Base-by-base conservation (phyloP, 2,329 filamentous ascomycete species). In the Aspergillus intermedius region DNA sequence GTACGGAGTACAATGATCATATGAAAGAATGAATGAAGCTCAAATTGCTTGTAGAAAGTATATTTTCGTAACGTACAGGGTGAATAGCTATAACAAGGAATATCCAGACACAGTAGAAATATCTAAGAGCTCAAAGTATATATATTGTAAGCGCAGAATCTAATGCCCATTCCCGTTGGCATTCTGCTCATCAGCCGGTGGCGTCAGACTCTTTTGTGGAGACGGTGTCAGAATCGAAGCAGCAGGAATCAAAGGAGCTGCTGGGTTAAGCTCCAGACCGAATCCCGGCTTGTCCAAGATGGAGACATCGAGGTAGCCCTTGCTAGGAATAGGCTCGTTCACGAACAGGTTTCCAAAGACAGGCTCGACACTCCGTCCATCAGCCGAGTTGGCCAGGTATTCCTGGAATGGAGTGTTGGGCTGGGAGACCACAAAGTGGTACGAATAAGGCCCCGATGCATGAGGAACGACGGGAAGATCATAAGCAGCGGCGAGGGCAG, bases 401-500 rank as follows among this genome's bases (percentile, higher is more conserved):
- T 96, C 91, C 69, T 96, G 91, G 78, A 96, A 96, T 4, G 91
- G 91, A 12, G 86, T 88, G 73, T 95, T 95, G 54, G 88, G 82
- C 71, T 96, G 91, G 41, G 89, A 94, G 52, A 95, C 85, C 56
- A 95, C 91, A 65, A 94, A 96, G 72, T 96, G 91, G 72, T 96
- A 96, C 62, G 88, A 93, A 74, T 96, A 96, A 3, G 91, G 88
- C 1, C 91, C 91, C 53, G 87, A 93, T 41, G 91, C 91, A 65
- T 96, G 91, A n/a, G 91, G 91, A 12, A 96, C 88, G 13, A 96
- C 90, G 10, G 91, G 91, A 51, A 96, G 87, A 63, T 96, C 91
- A 70, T 96, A 96, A 19, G 91, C 91, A 4, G 90, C 82, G 3
- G 91, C 91, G 81, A 94, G 86, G 47, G 90, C 86, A 13, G 89